These are phyloP conservation scores for button mushroom (Agaricus bisporus) DNA, from an alignment of 768 basidiomycete species.

Conservation along the genomic window DNA sequence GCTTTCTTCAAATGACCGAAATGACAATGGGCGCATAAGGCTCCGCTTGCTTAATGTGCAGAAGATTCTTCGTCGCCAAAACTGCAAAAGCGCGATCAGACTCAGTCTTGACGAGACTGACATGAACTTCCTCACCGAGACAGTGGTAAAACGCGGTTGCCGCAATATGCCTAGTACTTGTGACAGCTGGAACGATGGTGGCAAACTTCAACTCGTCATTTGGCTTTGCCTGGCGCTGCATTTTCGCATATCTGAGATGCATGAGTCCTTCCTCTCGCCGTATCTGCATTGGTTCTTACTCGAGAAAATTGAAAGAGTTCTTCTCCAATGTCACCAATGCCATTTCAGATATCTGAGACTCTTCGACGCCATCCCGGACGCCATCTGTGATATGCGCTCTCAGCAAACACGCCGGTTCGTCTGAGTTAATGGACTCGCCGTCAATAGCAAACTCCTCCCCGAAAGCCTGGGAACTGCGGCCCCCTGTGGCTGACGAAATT, in stretches of 20 bases:
- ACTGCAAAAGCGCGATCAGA: conserved; percentile 34
- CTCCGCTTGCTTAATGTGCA: conserved; percentile 53
- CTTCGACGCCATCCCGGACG: conserved; percentile 21
- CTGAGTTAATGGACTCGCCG: conserved; percentile 30
- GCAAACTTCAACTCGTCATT: conserved; percentile 51
- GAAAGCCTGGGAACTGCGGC: conserved; percentile 33
- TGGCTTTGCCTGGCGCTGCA: conserved; percentile 62
- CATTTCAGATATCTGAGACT: conserved; percentile 50
- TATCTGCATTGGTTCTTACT: conserved; percentile 36
- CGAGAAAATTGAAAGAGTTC: conserved; percentile 75
- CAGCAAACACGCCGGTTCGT: background rate
- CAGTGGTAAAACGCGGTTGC: conserved; percentile 84
- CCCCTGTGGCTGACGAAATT: conserved; percentile 49
- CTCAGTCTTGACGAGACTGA: conserved; percentile 6
- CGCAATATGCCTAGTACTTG: conserved; percentile 72
- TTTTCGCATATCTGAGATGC: conserved; percentile 60
- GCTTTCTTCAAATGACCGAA: conserved; percentile 20
- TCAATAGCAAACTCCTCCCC: conserved; percentile 67
- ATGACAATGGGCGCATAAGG: conserved; percentile 52
- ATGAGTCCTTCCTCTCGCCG: conserved; percentile 1
- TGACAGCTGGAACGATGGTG: conserved; percentile 54
- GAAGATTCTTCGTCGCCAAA: conserved; percentile 67
- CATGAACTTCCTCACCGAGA: conserved; percentile 44
- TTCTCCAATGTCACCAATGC: conserved; percentile 60
- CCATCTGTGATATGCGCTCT: conserved; percentile 12